These are phyloP conservation scores for Allodekkera sacchari DNA, from an alignment of 805 yeast species.

Conservation along the genomic window DNA sequence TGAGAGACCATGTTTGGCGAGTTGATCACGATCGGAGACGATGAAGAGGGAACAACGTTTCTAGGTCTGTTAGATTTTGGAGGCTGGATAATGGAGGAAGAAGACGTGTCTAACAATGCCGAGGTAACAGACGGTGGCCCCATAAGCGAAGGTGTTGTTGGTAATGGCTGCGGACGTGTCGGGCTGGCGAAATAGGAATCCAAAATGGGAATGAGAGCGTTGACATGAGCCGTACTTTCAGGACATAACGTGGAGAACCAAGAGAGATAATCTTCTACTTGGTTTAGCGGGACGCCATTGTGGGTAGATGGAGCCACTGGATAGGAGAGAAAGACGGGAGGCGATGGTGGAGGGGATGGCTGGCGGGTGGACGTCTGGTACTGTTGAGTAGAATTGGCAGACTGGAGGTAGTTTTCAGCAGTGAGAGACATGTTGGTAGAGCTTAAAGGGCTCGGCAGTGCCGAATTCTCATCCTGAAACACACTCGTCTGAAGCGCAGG, in stretches of 20 bases:
- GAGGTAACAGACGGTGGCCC: background rate
- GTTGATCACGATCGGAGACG: too few species aligned
- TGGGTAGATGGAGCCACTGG: conserved; percentile 4
- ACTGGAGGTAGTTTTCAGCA: too few species aligned
- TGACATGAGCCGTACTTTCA: background rate
- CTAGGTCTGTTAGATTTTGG: too few species aligned
- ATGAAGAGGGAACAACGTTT: too few species aligned
- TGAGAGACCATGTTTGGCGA: background rate
- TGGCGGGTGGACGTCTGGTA: too few species aligned
- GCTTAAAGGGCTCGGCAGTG: too few species aligned
- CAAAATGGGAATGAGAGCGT: background rate
- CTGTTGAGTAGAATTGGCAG: too few species aligned
- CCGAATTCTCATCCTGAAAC: too few species aligned
- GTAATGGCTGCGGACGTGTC: background rate
- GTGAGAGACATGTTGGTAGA: too few species aligned
- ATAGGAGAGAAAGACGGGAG: too few species aligned
- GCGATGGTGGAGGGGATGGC: too few species aligned
- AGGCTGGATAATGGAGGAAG: background rate
- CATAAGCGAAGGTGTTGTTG: background rate
- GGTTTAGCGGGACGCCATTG: conserved; percentile 11
- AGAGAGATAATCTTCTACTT: conserved; percentile 10
- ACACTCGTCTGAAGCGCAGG: too few species aligned
- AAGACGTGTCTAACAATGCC: background rate
- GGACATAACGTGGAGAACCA: conserved; percentile 11
- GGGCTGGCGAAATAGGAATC: background rate